Percentiles rank a stretch among this genome's conserved stretches.
Conservation (phyloP, 2,329 filamentous ascomycete genomes). For the Orbilia blumenaviensis region DNA sequence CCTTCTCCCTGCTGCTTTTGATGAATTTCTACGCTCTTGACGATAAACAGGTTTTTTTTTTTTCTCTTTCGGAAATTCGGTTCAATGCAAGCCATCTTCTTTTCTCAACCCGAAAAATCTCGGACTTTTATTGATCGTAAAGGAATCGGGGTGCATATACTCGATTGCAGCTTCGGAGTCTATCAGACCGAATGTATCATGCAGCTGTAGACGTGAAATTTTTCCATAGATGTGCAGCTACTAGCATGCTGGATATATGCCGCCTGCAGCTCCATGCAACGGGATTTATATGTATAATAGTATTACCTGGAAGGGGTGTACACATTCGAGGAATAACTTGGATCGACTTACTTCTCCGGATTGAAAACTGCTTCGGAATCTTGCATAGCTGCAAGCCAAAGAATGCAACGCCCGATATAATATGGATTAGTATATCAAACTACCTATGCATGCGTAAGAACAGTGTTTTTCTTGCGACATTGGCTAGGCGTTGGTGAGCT, state of each 20-base stretch:
- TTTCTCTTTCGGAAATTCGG: too few species aligned
- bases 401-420: slow-evolving; percentile 9
- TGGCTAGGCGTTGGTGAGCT: neutral
- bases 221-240: neutral
- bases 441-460: neutral
- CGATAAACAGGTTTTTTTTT: neutral
- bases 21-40: slow-evolving; percentile 1
- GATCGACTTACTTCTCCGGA: slow-evolving; percentile 20
- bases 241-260: neutral
- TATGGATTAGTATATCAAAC: neutral
- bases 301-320: neutral
- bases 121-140: neutral
- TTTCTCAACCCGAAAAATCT: neutral
- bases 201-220: neutral
- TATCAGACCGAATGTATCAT: neutral
- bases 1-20: neutral
- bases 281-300: neutral
- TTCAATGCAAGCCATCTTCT: too few species aligned
- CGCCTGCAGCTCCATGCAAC: neutral
- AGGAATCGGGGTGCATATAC: neutral
- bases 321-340: neutral
- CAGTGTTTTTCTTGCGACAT: neutral
- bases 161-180: neutral
- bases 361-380: neutral
- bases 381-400: slow-evolving; percentile 11